Evolutionary conservation across 2,329 filamentous ascomycete genomes (phyloP), one percentile per base, ranked within the genome.

Genomic region (Eutypella sp.): DNA sequence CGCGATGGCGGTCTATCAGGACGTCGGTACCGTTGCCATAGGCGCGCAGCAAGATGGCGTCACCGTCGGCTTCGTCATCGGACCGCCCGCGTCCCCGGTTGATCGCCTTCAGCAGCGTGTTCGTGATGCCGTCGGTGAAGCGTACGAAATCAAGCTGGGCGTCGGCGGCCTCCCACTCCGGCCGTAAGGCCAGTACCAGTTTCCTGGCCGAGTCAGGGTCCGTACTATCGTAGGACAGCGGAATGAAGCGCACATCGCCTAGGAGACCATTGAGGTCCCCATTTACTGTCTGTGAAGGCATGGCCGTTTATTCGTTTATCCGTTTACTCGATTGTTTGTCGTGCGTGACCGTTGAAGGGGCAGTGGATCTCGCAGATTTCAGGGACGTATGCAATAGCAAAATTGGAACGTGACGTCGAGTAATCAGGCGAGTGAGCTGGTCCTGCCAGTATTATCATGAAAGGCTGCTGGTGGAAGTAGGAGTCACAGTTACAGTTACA

Each of bases 71-170:
- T 57, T 87, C 74, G 47, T 83, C 74, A 47, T 81, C 69, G 23
- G 81, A 79, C 51, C 78, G 69, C 42, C 81, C 84, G 13, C 81
- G 75, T 46, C 74, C 75, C 55, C 75, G 79, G 64, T 89, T 88
- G 61, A 87, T 70, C n/a, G 84, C 83, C 66, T 91, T 91, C 52
- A 90, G 75, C 41, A 92, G 73, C 41, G 91, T 97, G 70, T 99
- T 99, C 55, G 93, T 99, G 70, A 97, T 99, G 62, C 93, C 93
- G 61, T 99, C 93, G 33, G 90, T 99, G 73, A 97, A 99, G 53
- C 87, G 85, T 55, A 89, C 78, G 63, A 97, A 89, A 60, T 93
- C 84, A 58, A 99, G 78, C 37, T 84, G 79, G 47, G 87, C 86
- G 53, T 84, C 81, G 29, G 79, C 73, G 40, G 78, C 76, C 55